phyloP scores from a whole-genome alignment of 139 green algal genomes.

The Deuterostichococcus epilithicus region DNA sequence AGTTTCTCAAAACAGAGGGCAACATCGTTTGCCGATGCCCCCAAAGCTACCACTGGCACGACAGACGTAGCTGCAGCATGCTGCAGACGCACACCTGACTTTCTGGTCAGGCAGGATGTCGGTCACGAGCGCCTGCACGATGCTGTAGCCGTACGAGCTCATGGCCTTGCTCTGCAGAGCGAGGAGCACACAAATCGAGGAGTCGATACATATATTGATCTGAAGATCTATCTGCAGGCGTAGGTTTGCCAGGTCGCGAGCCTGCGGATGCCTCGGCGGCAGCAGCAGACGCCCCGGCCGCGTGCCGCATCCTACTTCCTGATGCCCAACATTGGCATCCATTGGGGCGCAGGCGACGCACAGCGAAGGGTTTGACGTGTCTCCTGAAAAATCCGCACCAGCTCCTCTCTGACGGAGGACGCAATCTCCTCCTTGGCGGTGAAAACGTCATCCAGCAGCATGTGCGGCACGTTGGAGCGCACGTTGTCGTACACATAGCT shows the following conservation, averaged over 20 bases:
- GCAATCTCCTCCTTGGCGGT: slow-evolving; percentile 88
- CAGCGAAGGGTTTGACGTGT: too few relatives aligned
- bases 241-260: slow-evolving; percentile 28
- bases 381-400: slow-evolving; percentile 5
- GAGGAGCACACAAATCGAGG: not conserved
- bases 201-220: too few relatives aligned
- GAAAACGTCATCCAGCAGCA: slow-evolving; percentile 62
- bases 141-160: slow-evolving; percentile 79
- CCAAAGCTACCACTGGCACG: too few relatives aligned
- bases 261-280: too few relatives aligned
- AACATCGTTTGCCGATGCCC: too few relatives aligned
- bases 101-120: slow-evolving; percentile 79
- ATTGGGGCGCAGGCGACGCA: too few relatives aligned
- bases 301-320: too few relatives aligned
- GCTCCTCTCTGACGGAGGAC: slow-evolving; percentile 56
- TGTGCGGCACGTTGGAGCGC: slow-evolving; percentile 60
- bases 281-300: too few relatives aligned
- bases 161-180: slow-evolving; percentile 66
- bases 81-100: not conserved
- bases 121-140: slow-evolving; percentile 83
- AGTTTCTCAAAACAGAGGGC: too few relatives aligned
- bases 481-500: slow-evolving; percentile 69
- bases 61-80: too few relatives aligned
- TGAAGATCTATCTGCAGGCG: not conserved
- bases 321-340: too few relatives aligned